A percentile compares a stretch with the other conserved stretches of the same genome.
Evolutionary conservation across 2,329 filamentous ascomycete species (phyloP).

Genomic region (Phaeophleospora eucalypticola): DNA sequence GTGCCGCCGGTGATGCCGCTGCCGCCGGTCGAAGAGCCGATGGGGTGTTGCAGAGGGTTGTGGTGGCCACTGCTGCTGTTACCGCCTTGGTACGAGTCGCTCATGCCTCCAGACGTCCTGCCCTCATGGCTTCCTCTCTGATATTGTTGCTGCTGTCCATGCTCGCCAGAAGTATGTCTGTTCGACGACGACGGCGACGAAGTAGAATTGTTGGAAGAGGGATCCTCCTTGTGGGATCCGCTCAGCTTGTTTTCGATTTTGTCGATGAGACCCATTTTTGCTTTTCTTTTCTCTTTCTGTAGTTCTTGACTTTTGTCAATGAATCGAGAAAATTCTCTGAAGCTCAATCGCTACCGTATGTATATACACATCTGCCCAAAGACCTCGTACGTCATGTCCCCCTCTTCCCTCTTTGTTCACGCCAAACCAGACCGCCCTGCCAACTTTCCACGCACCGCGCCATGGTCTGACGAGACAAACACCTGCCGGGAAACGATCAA

Average conservation of each 20-base stretch:
- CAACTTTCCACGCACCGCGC: neutral
- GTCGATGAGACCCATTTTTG: slow-evolving; percentile 11
- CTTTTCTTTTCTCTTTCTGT: neutral
- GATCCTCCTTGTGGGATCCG: slow-evolving; percentile 6
- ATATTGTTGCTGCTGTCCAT: neutral
- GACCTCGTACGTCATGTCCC: neutral
- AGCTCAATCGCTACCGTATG: neutral
- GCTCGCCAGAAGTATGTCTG: neutral
- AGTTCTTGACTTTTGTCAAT: neutral
- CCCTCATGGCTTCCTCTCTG: neutral
- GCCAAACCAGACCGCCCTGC: no score
- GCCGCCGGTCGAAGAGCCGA: neutral
- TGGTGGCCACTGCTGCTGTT: neutral
- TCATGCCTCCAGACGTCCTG: neutral
- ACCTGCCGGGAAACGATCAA: neutral
- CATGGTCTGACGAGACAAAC: neutral
- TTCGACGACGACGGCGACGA: neutral
- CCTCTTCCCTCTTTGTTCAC: neutral
- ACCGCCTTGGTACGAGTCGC: neutral
- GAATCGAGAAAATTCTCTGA: neutral
- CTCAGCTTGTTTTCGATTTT: slow-evolving; percentile 14
- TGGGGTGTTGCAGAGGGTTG: slow-evolving; percentile 4
- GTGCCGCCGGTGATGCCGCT: slow-evolving; percentile 8
- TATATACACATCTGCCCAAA: neutral
- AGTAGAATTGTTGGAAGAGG: neutral